phyloP scores from a whole-genome alignment of 73 alveolate genomes.

The Tetrahymena thermophila region DNA sequence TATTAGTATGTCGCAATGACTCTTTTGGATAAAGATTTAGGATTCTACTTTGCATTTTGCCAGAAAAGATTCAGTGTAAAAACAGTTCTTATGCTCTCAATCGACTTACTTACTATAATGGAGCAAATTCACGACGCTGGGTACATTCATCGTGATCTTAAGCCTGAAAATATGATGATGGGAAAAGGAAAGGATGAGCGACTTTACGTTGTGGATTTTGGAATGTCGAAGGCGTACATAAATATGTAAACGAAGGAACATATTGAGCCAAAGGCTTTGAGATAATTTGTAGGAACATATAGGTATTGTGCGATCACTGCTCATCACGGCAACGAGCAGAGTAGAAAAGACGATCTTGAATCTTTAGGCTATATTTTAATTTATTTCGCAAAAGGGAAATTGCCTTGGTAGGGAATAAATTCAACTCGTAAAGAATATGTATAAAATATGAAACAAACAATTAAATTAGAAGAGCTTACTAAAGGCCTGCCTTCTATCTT shows the following conservation, averaged over 20 bases:
- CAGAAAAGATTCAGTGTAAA: not conserved
- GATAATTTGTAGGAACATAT: slow-evolving; percentile 56
- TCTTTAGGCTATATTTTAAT: slow-evolving; percentile 61
- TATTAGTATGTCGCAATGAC: not conserved
- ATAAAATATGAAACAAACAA: not conserved
- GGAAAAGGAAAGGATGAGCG: slow-evolving; percentile 57
- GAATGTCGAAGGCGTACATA: slow-evolving; percentile 76
- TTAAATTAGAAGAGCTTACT: not conserved
- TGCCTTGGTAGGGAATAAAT: slow-evolving; percentile 60
- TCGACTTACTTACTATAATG: not conserved
- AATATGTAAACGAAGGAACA: slow-evolving; percentile 60
- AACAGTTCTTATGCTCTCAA: not conserved
- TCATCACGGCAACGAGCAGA: slow-evolving; percentile 60
- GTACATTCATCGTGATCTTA: slow-evolving; percentile 74
- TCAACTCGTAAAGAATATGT: slow-evolving; percentile 39
- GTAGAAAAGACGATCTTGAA: slow-evolving; percentile 80
- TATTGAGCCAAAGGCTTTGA: slow-evolving; percentile 48
- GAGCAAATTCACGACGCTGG: slow-evolving; percentile 50
- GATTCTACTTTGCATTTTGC: slow-evolving; percentile 1
- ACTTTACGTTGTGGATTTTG: slow-evolving; percentile 83
- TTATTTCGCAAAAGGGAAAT: slow-evolving; percentile 54
- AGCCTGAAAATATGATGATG: slow-evolving; percentile 77
- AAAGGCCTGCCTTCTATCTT: not conserved
- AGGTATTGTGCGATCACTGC: slow-evolving; percentile 77
- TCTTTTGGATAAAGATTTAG: not conserved